A percentile compares a stretch with the other conserved stretches of the same genome.
Evolutionary conservation across 768 basidiomycete species (phyloP).

Genomic region (Fomitopsis serialis): DNA sequence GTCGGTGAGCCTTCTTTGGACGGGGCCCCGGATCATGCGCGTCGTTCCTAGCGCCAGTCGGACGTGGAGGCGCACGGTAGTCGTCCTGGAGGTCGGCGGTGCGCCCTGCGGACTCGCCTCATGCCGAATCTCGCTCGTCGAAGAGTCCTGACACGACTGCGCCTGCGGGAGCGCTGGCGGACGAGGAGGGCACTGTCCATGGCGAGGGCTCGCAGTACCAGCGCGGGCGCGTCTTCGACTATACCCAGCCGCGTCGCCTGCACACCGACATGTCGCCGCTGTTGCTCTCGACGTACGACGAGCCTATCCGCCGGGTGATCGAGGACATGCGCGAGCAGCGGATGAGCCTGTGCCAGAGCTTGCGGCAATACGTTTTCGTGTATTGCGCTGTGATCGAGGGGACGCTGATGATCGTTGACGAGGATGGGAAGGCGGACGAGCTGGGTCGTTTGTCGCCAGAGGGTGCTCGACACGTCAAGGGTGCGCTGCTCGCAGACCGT

Average conservation of each 20-base stretch:
- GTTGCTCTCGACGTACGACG: slow-evolving; percentile 54
- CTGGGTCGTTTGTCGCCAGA: slow-evolving; percentile 9
- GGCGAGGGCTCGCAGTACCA: neutral
- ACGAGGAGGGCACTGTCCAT: slow-evolving; percentile 4
- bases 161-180: neutral
- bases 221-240: slow-evolving; percentile 36
- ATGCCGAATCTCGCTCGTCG: neutral
- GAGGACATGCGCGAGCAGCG: slow-evolving; percentile 95
- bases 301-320: slow-evolving; percentile 77
- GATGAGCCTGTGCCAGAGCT: slow-evolving; percentile 94
- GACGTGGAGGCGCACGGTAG: neutral
- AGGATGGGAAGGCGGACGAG: slow-evolving; percentile 45
- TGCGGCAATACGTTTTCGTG: slow-evolving; percentile 92
- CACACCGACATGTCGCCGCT: slow-evolving; percentile 50
- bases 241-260: slow-evolving; percentile 56
- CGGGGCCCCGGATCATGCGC: neutral
- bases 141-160: neutral
- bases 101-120: slow-evolving; percentile 2
- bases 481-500: slow-evolving; percentile 9
- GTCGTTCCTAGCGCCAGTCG: neutral
- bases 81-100: slow-evolving; percentile 22
- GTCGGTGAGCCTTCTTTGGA: neutral
- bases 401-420: slow-evolving; percentile 69
- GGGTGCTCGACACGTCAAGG: slow-evolving; percentile 8
- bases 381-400: slow-evolving; percentile 84